phyloP scores from a whole-genome alignment of 371 early-diverging fungal genomes.

The Mucor indicus region DNA sequence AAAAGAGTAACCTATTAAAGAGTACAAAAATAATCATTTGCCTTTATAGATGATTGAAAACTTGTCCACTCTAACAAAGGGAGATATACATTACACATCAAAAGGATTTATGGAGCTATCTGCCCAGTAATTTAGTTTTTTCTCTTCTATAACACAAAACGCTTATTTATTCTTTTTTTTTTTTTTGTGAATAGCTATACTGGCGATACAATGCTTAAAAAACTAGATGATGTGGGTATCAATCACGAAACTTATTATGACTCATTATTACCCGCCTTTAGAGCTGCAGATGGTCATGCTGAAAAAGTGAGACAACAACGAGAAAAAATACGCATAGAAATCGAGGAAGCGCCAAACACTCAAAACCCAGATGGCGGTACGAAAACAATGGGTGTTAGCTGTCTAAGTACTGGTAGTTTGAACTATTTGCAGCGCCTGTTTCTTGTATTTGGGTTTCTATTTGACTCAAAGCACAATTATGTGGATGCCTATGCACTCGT shows the following conservation, averaged over 20 bases:
- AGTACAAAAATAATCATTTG: no score
- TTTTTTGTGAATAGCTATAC: no score
- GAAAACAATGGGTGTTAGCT: background rate
- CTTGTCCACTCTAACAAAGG: no score
- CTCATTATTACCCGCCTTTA: conserved; percentile 26
- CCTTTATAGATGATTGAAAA: no score
- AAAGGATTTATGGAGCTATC: no score
- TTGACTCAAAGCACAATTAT: conserved; percentile 19
- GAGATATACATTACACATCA: no score
- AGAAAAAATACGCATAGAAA: conserved; percentile 4
- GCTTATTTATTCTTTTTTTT: no score
- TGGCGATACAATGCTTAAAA: conserved; percentile 23
- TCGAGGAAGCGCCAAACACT: background rate
- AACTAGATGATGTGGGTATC: conserved; percentile 23
- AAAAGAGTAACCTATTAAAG: no score
- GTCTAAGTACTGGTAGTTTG: conserved; percentile 11
- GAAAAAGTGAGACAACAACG: conserved; percentile 24
- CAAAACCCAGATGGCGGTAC: background rate
- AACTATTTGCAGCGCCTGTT: conserved; percentile 21
- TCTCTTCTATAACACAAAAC: no score
- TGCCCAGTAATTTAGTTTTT: no score
- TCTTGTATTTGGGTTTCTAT: conserved; percentile 34
- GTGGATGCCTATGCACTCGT: conserved; percentile 47
- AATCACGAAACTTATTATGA: conserved; percentile 9
- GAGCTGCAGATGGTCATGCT: conserved; percentile 15